A percentile compares a stretch with the other conserved stretches of the same genome.
Evolutionary conservation across 352 stramenopile genomes (phyloP).

Genomic region (Globisporangium cederbergense): DNA sequence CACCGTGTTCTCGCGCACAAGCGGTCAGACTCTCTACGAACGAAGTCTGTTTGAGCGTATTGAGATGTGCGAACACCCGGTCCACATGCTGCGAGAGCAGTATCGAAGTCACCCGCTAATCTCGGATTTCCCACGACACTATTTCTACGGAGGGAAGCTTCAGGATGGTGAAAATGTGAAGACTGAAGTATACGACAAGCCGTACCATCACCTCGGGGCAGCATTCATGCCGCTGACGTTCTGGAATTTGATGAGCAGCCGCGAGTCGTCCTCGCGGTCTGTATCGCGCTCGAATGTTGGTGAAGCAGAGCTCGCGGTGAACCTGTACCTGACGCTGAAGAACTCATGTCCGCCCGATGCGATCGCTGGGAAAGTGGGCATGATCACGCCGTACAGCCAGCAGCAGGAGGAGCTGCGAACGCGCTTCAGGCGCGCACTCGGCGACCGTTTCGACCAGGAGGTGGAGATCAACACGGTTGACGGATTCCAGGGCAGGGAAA

Average conservation of each 20-base stretch:
- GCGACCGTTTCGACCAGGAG: constrained; percentile 71
- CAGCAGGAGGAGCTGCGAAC: constrained; percentile 85
- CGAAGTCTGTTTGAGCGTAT: constrained; percentile 91
- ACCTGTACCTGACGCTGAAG: constrained; percentile 84
- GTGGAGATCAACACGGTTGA: constrained; percentile 93
- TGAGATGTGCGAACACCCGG: constrained; percentile 81
- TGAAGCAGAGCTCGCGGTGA: constrained; percentile 82
- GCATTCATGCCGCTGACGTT: constrained; percentile 83
- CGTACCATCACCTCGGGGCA: constrained; percentile 72
- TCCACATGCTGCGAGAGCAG: constrained; percentile 88
- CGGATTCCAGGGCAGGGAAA: constrained; percentile 90
- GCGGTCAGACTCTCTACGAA: constrained; percentile 84
- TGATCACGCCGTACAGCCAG: constrained; percentile 89
- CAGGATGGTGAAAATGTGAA: constrained; percentile 84
- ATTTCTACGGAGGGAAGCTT: constrained; percentile 84
- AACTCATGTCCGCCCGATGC: constrained; percentile 77
- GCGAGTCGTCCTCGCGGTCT: constrained; percentile 63
- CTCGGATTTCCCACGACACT: constrained; percentile 78
- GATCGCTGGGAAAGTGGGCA: constrained; percentile 78
- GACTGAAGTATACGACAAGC: constrained; percentile 52
- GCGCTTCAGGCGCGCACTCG: constrained; percentile 51
- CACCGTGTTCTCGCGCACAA: constrained; percentile 90
- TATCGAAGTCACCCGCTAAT: constrained; percentile 85
- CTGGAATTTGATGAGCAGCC: constrained; percentile 81
- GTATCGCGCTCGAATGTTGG: constrained; percentile 80